phyloP scores from a whole-genome alignment of 768 basidiomycete genomes.

The Tricholoma sp. region DNA sequence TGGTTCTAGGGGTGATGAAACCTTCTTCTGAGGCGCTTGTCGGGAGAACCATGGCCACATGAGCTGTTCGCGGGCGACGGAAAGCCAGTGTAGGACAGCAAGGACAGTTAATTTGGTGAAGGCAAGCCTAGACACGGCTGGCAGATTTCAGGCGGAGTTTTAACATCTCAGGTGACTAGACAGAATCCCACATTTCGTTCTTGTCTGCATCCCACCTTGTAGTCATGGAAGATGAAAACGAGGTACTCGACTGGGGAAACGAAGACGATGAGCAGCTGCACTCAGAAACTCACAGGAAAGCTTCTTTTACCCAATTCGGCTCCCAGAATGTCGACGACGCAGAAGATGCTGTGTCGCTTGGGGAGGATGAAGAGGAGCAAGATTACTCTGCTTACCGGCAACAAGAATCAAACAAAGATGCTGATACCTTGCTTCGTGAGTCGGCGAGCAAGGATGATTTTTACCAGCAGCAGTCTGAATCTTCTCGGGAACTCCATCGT shows the following conservation, averaged over 20 bases:
- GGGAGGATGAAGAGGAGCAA: constrained; percentile 65
- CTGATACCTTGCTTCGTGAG: background rate
- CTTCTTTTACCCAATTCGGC: constrained; percentile 17
- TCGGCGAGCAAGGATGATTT: background rate
- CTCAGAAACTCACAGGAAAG: constrained; percentile 19
- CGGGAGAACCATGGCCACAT: constrained; percentile 36
- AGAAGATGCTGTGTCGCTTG: constrained; percentile 62
- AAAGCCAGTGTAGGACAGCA: constrained; percentile 30
- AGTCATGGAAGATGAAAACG: constrained; percentile 61
- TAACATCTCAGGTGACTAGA: constrained; percentile 5
- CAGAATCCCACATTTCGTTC: constrained; percentile 6
- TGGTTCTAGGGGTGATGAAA: constrained; percentile 27
- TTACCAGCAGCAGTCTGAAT: constrained; percentile 2
- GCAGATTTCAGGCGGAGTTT: constrained; percentile 15
- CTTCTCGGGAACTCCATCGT: constrained; percentile 5
- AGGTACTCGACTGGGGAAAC: constrained; percentile 65
- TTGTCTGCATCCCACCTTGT: constrained; percentile 12
- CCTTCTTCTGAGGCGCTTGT: constrained; percentile 38
- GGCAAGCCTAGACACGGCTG: constrained; percentile 14
- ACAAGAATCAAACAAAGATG: constrained; percentile 6
- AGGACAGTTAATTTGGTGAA: background rate
- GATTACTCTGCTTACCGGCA: constrained; percentile 38
- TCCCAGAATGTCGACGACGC: constrained; percentile 41
- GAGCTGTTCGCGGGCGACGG: constrained; percentile 28
- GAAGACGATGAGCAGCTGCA: constrained; percentile 37